Evolutionary conservation across 768 basidiomycete genomes (phyloP).

Genomic region (Calvatia gigantea): DNA sequence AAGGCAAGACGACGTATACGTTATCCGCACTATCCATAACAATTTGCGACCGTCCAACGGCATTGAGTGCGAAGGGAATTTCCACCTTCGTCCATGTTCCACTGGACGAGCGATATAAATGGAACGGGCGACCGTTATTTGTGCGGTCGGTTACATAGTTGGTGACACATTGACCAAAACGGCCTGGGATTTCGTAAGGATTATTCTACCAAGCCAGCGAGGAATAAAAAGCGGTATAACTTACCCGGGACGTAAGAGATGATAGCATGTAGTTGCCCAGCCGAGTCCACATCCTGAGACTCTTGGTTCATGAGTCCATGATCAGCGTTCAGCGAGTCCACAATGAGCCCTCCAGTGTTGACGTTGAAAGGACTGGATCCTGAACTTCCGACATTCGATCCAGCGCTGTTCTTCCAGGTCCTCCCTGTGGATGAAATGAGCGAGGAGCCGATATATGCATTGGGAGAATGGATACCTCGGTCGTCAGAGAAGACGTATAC

Average conservation of each 20-base stretch:
- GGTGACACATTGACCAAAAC: constrained; percentile 43
- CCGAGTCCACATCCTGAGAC: constrained; percentile 42
- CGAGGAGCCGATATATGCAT: background rate
- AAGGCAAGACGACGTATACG: constrained; percentile 42
- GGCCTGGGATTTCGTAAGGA: constrained; percentile 28
- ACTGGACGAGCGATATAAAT: constrained; percentile 36
- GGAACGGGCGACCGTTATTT: constrained; percentile 36
- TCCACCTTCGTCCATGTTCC: constrained; percentile 43
- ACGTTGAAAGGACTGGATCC: constrained; percentile 39
- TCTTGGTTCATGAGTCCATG: constrained; percentile 54
- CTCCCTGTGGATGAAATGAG: constrained; percentile 27
- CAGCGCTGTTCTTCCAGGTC: constrained; percentile 43
- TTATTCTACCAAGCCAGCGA: too few relatives aligned
- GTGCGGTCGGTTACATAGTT: constrained; percentile 37
- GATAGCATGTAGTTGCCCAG: constrained; percentile 40
- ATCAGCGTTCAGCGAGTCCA: constrained; percentile 42
- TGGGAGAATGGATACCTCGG: constrained; percentile 26
- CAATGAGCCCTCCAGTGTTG: constrained; percentile 39
- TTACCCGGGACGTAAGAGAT: constrained; percentile 48
- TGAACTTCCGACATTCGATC: constrained; percentile 33
- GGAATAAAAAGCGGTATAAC: too few relatives aligned
- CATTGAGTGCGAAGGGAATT: constrained; percentile 39
- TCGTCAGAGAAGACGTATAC: constrained; percentile 45
- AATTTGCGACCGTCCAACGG: constrained; percentile 44
- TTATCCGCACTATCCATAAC: constrained; percentile 39